Evolutionary conservation across 345 rosid species (phyloP).

Genomic region (Atalantia buxifolia): DNA sequence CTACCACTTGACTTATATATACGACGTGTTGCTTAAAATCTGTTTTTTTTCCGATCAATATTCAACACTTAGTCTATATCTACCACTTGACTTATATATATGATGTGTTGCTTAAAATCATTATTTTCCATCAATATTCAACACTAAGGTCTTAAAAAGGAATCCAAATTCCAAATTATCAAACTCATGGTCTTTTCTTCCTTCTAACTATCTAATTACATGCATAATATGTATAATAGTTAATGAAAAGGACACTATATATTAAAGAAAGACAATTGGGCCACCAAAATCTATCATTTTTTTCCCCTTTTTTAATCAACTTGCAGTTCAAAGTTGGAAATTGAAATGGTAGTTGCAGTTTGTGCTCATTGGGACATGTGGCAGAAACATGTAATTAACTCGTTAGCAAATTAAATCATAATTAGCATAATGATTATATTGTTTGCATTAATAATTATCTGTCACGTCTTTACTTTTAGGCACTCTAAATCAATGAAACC

Average conservation of each 20-base stretch:
- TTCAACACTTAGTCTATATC: no score
- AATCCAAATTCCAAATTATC: no score
- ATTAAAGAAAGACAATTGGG: not conserved
- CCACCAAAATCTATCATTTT: not conserved
- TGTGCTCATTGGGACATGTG: not conserved
- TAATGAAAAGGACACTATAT: not conserved
- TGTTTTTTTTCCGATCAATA: no score
- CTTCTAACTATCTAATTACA: not conserved
- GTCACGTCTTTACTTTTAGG: not conserved
- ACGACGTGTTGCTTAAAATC: no score
- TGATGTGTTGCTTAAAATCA: no score
- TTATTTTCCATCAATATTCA: no score
- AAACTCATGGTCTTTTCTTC: no score
- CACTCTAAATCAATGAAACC: not conserved
- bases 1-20: no score
- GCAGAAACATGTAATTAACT: not conserved
- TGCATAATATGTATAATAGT: not conserved
- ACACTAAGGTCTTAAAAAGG: no score
- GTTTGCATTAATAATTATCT: not conserved
- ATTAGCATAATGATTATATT: not conserved
- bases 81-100: no score
- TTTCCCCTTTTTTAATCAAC: not conserved
- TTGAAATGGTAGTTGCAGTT: slow-evolving; percentile 1
- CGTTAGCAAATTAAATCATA: not conserved
- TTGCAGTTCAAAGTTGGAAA: slow-evolving; percentile 8